Conservation (phyloP, 2,329 filamentous ascomycete species). For the Lachnellula cervina region DNA sequence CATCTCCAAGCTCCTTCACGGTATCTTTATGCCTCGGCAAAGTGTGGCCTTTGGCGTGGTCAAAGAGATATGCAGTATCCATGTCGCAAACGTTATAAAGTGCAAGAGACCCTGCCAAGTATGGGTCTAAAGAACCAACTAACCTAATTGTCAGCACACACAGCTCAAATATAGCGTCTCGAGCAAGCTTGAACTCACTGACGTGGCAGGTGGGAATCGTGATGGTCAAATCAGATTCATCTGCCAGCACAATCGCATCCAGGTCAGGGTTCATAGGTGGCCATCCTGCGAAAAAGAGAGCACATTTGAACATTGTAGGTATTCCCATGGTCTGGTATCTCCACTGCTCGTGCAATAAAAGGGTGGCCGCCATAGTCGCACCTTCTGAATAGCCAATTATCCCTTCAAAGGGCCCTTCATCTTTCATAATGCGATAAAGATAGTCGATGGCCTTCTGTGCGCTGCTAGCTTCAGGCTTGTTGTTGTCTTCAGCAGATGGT, state of each 20-base stretch:
- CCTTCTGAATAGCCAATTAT: constrained; percentile 59
- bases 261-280: constrained; percentile 45
- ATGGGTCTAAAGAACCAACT: constrained; percentile 55
- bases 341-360: constrained; percentile 47
- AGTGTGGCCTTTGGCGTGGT: constrained; percentile 62
- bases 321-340: constrained; percentile 31
- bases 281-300: constrained; percentile 49
- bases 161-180: background rate
- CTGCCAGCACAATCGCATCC: constrained; percentile 44
- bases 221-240: constrained; percentile 47
- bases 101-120: constrained; percentile 56
- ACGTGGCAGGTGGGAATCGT: constrained; percentile 49
- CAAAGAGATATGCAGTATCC: constrained; percentile 56
- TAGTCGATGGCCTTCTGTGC: constrained; percentile 29
- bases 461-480: constrained; percentile 12
- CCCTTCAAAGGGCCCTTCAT: constrained; percentile 44
- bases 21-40: constrained; percentile 47
- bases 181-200: constrained; percentile 35
- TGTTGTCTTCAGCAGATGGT: constrained; percentile 6
- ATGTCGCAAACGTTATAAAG: constrained; percentile 61
- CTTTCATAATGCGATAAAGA: constrained; percentile 41
- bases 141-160: constrained; percentile 14
- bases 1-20: constrained; percentile 31
- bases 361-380: constrained; percentile 49
- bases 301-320: constrained; percentile 36